These are phyloP conservation scores for Talaromyces verruculosus DNA, from an alignment of 2,329 filamentous ascomycete species.

Conservation along the genomic window DNA sequence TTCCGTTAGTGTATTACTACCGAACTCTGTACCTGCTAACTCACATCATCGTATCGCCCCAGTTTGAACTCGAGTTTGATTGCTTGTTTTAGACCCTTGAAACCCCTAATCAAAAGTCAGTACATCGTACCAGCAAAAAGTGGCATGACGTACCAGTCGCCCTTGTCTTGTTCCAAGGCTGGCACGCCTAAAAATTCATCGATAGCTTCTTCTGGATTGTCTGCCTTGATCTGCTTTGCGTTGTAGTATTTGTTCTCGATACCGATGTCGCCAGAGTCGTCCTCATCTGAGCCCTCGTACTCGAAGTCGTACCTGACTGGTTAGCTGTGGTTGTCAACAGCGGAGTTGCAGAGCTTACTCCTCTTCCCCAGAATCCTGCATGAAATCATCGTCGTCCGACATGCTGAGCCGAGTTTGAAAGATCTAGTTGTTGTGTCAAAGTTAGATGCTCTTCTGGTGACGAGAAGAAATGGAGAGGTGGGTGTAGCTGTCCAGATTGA, in stretches of 20 bases:
- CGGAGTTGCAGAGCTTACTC: constrained; percentile 56
- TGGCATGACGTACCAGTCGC: constrained; percentile 68
- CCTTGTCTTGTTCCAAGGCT: constrained; percentile 81
- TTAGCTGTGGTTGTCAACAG: constrained; percentile 28
- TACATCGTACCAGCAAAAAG: background rate
- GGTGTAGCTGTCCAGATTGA: background rate
- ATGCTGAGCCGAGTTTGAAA: constrained; percentile 46
- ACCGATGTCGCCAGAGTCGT: constrained; percentile 83
- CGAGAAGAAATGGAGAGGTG: background rate
- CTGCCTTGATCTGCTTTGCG: constrained; percentile 90
- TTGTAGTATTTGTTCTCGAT: constrained; percentile 99
- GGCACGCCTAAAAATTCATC: constrained; percentile 90
- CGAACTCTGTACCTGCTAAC: background rate
- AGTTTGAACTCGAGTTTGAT: constrained; percentile 96
- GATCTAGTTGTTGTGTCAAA: background rate
- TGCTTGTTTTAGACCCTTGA: constrained; percentile 96
- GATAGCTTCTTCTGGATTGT: constrained; percentile 83
- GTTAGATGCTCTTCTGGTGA: background rate
- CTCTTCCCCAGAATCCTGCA: constrained; percentile 87
- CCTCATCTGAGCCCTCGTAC: constrained; percentile 91
- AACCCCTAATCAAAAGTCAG: constrained; percentile 58
- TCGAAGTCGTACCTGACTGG: constrained; percentile 81
- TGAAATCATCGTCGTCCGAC: constrained; percentile 87
- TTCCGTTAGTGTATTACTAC: background rate
- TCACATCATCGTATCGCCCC: constrained; percentile 79